Evolutionary conservation across 2,329 filamentous ascomycete species (phyloP), one percentile per base, ranked within the genome.

Genomic region (Trichoderma polysporum): DNA sequence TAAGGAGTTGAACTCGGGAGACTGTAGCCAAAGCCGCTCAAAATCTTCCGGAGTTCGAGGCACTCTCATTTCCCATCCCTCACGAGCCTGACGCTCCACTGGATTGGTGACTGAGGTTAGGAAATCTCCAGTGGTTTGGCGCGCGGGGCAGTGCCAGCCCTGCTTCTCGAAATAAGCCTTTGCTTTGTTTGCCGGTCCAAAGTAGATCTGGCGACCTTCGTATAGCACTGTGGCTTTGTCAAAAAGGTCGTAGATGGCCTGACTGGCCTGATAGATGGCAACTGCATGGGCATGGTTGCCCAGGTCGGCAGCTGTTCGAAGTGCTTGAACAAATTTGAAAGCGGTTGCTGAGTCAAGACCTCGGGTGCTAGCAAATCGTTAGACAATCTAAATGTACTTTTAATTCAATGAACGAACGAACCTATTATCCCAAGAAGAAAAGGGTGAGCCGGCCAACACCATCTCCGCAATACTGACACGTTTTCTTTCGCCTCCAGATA

Each of bases 401-500:
- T 2, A 2, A 29, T 5, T 13, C 1, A 4, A n/a, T 5, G 15
- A 7, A 9, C 35, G n/a, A n/a, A 67, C 69, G 41, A 58, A 77
- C 74, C 85, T 88, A 70, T 92, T 92, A 68, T 91, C 92, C 91
- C 92, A 95, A 0, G 78, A 79, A 6, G 73, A 75, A 47, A 88
- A 76, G 0, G 84, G 84, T 0, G 86, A 85, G 37, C 83, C 81
- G 17, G 89, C 89, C 12, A 93, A 81, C 68, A 90, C 85, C 70
- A 91, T 92, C 77, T 95, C 92, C 1, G 90, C 91, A 69, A 95
- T 93, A 52, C 88, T 91, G 5, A 96, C 92, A 75, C 93, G 88
- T 80, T 95, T 94, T 66, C 89, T 83, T 75, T 92, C 90, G 41
- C 90, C 90, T 29, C 90, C 90, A 8, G 85, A 89, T 0, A 91